Percentiles rank a stretch among this genome's conserved stretches.
phyloP scores from a whole-genome alignment of 495 filamentous ascomycete genomes.

The Halenospora varia region DNA sequence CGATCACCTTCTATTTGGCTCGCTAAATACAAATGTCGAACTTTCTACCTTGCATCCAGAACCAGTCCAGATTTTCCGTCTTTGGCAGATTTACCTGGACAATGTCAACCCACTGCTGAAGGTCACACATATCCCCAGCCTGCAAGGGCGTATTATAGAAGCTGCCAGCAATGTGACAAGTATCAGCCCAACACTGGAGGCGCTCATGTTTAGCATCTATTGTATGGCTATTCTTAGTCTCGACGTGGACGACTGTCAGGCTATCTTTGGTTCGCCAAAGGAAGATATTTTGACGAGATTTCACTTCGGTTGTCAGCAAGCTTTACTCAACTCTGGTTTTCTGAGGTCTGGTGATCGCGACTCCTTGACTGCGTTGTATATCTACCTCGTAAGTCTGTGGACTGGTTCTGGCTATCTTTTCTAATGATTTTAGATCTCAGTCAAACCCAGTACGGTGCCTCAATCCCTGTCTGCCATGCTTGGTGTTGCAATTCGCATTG shows the following conservation, averaged over 20 bases:
- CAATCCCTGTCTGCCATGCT: constrained; percentile 39
- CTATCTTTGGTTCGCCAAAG: constrained; percentile 40
- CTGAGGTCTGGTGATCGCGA: constrained; percentile 49
- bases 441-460: constrained; percentile 41
- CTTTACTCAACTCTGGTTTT: constrained; percentile 42
- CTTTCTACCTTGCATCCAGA: constrained; percentile 51
- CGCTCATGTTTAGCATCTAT: constrained; percentile 51
- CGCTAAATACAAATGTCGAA: constrained; percentile 6
- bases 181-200: constrained; percentile 44
- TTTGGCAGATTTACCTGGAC: constrained; percentile 68
- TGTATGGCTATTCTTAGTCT: constrained; percentile 42
- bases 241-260: constrained; percentile 43
- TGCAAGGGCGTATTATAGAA: constrained; percentile 45
- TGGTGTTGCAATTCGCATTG: constrained; percentile 41
- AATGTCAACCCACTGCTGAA: constrained; percentile 67
- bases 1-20: constrained; percentile 28
- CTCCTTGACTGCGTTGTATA: constrained; percentile 54
- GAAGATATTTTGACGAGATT: constrained; percentile 38
- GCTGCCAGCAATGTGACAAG: constrained; percentile 28
- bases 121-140: constrained; percentile 60
- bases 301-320: constrained; percentile 39
- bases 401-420: constrained; percentile 4
- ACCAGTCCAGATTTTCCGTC: constrained; percentile 62
- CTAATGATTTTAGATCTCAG: constrained; percentile 43
- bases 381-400: constrained; percentile 50